Conservation (phyloP, 805 yeast genomes). For the Yamadazyma philogaea region DNA sequence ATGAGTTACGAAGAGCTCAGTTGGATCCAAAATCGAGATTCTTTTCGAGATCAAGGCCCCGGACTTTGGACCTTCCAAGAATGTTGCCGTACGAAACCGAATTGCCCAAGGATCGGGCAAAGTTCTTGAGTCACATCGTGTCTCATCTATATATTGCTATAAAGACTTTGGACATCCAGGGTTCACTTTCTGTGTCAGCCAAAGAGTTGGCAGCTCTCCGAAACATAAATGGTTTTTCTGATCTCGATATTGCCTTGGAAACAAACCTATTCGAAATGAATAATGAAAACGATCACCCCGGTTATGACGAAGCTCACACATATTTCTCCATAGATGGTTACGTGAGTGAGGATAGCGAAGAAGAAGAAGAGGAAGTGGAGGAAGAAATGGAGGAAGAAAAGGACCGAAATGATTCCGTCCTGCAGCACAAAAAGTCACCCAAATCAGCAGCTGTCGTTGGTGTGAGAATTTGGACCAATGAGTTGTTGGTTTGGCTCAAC, state of each 20-base stretch:
- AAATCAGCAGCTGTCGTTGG: constrained; percentile 70
- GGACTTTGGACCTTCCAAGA: constrained; percentile 40
- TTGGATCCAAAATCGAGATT: constrained; percentile 37
- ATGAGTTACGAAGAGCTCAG: constrained; percentile 24
- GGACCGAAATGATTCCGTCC: constrained; percentile 33
- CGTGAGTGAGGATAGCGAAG: constrained; percentile 27
- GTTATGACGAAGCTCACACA: constrained; percentile 17
- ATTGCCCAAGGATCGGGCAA: constrained; percentile 61
- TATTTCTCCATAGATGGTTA: constrained; percentile 19
- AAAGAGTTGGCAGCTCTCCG: constrained; percentile 56
- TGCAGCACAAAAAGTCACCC: constrained; percentile 59
- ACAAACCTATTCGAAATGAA: constrained; percentile 47
- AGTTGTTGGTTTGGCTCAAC: constrained; percentile 70
- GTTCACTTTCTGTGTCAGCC: constrained; percentile 62
- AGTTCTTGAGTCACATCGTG: constrained; percentile 75
- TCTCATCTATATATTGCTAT: constrained; percentile 77
- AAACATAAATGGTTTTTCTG: constrained; percentile 29
- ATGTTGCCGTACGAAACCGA: constrained; percentile 77
- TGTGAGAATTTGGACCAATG: constrained; percentile 84
- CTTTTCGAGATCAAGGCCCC: constrained; percentile 35
- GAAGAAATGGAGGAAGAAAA: constrained; percentile 37
- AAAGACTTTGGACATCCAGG: constrained; percentile 69
- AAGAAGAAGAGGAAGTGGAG: constrained; percentile 40
- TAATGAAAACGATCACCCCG: constrained; percentile 4
- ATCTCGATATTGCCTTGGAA: constrained; percentile 49